phyloP scores from a whole-genome alignment of 2,329 filamentous ascomycete species.

The Aureobasidium sp. region DNA sequence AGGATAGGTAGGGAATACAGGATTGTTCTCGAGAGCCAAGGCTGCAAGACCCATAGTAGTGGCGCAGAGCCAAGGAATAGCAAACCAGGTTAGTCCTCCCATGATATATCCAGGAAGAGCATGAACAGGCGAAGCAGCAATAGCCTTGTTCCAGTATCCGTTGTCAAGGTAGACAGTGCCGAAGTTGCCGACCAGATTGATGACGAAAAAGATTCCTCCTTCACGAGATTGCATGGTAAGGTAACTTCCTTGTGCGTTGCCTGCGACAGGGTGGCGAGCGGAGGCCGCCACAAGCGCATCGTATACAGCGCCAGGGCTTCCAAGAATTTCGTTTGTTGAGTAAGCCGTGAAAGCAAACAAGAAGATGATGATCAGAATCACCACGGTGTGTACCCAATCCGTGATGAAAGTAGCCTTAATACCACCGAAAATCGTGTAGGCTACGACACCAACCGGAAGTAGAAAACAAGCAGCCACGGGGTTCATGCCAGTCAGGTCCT shows the following conservation, averaged over 20 bases:
- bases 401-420: slow-evolving; percentile 86
- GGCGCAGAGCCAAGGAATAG: slow-evolving; percentile 82
- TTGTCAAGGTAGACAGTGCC: slow-evolving; percentile 43
- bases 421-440: slow-evolving; percentile 68
- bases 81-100: slow-evolving; percentile 83
- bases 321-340: slow-evolving; percentile 62
- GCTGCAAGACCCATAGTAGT: slow-evolving; percentile 83
- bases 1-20: slow-evolving; percentile 64
- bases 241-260: slow-evolving; percentile 75
- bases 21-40: slow-evolving; percentile 68
- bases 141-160: slow-evolving; percentile 87
- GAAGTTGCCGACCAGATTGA: slow-evolving; percentile 77
- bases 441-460: slow-evolving; percentile 69
- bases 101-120: slow-evolving; percentile 84
- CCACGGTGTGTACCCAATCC: slow-evolving; percentile 80
- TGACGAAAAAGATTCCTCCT: slow-evolving; percentile 78
- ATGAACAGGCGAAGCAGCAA: slow-evolving; percentile 76
- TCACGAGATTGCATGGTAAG: slow-evolving; percentile 77
- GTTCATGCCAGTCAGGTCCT: slow-evolving; percentile 63
- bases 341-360: slow-evolving; percentile 79
- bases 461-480: slow-evolving; percentile 79
- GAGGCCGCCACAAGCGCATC: slow-evolving; percentile 67
- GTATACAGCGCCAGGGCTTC: slow-evolving; percentile 70
- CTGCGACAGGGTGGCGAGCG: slow-evolving; percentile 62
- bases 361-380: slow-evolving; percentile 76